Conservation (phyloP, 352 stramenopile species). For the Pythium pectinolyticum region DNA sequence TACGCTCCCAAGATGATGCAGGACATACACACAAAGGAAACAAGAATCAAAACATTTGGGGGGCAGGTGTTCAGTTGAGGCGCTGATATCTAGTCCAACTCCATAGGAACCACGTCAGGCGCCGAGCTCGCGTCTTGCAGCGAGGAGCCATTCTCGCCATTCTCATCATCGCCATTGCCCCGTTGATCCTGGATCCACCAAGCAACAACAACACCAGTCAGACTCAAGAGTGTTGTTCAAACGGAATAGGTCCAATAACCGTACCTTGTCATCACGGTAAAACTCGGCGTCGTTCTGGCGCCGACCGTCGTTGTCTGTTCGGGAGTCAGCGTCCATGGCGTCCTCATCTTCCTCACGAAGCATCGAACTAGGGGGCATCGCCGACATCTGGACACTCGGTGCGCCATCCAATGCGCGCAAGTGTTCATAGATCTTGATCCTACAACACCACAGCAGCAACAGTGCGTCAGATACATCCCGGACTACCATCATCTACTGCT, state of each 20-base stretch:
- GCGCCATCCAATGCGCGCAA: constrained; percentile 68
- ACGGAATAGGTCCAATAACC: not conserved
- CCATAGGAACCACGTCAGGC: constrained; percentile 73
- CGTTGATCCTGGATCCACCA: constrained; percentile 44
- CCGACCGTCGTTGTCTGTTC: constrained; percentile 68
- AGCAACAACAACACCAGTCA: not conserved
- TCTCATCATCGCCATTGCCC: constrained; percentile 46
- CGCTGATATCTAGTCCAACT: constrained; percentile 67
- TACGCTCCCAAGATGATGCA: too few species aligned
- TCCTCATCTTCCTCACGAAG: constrained; percentile 83
- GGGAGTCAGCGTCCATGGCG: constrained; percentile 58
- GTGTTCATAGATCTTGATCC: constrained; percentile 86
- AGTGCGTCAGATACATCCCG: not conserved
- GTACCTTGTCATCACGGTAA: constrained; percentile 77
- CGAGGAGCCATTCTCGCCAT: constrained; percentile 28
- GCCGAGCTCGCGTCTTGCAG: constrained; percentile 44
- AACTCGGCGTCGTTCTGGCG: constrained; percentile 81
- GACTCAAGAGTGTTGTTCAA: not conserved
- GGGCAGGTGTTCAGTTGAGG: too few species aligned
- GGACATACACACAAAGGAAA: too few species aligned
- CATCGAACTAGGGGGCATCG: constrained; percentile 70
- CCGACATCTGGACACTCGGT: constrained; percentile 80
- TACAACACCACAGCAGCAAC: constrained; percentile 23
- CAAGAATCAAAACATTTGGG: too few species aligned
- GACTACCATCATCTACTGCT: not conserved